phyloP scores from a whole-genome alignment of 192 early-diverging fungal species.

The Backusella morwellensis region DNA sequence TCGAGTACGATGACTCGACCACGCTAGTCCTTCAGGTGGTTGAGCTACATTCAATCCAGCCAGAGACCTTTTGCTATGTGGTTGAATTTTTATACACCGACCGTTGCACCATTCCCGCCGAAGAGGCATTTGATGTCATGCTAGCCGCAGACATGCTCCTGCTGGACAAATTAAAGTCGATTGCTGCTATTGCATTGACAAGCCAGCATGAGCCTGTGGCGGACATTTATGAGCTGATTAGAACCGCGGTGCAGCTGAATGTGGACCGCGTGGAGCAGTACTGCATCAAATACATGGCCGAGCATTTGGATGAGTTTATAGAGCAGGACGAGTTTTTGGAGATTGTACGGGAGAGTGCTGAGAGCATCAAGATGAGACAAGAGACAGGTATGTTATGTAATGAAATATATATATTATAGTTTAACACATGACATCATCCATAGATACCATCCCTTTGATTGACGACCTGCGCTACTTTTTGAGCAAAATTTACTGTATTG shows the following conservation, averaged over 20 bases:
- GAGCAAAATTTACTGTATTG: constrained; percentile 28
- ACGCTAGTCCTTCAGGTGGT: background rate
- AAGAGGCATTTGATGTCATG: constrained; percentile 42
- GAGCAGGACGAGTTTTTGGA: constrained; percentile 27
- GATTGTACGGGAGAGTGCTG: constrained; percentile 37
- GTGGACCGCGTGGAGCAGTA: constrained; percentile 47
- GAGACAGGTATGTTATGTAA: constrained; percentile 29
- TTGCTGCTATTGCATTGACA: constrained; percentile 41
- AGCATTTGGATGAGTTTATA: constrained; percentile 30
- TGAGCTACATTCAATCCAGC: background rate
- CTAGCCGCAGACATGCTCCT: constrained; percentile 46
- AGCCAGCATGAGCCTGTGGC: constrained; percentile 1
- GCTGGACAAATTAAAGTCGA: constrained; percentile 41
- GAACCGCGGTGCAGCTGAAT: constrained; percentile 40
- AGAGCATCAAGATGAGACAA: constrained; percentile 38
- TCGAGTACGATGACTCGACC: background rate
- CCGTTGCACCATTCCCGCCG: constrained; percentile 16
- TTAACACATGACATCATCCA: background rate
- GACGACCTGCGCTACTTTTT: constrained; percentile 54
- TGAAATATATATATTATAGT: background rate
- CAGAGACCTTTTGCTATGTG: constrained; percentile 10
- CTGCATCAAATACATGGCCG: constrained; percentile 29
- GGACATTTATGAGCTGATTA: constrained; percentile 6
- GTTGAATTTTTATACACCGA: constrained; percentile 52
- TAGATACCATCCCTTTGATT: constrained; percentile 51